Conservation (phyloP, 2,329 filamentous ascomycete genomes). For the Cladobotryum protrusum region DNA sequence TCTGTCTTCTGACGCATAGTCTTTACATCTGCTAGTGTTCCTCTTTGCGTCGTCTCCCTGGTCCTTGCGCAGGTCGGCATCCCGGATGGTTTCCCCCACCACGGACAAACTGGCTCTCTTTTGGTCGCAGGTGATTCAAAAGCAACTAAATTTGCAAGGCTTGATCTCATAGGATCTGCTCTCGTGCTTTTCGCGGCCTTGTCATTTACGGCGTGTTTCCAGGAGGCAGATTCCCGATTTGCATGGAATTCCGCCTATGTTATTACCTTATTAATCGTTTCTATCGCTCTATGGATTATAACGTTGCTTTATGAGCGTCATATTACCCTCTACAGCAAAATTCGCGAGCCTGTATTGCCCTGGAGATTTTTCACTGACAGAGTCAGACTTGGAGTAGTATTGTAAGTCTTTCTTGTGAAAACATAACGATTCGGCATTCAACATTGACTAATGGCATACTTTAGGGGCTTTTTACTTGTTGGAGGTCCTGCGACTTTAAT, state of each 20-base stretch:
- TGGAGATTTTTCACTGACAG: neutral
- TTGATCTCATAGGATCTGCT: slow-evolving; percentile 20
- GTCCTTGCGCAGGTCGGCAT: neutral
- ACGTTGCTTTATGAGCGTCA: neutral
- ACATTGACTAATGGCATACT: neutral
- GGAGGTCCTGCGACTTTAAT: slow-evolving; percentile 7
- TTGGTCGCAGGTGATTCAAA: neutral
- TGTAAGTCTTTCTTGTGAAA: neutral
- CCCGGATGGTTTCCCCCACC: slow-evolving; percentile 3
- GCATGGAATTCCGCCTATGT: slow-evolving; percentile 36
- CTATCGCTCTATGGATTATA: neutral
- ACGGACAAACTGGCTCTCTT: neutral
- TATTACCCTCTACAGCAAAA: neutral
- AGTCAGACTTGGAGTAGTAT: neutral
- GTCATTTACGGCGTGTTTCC: slow-evolving; percentile 39
- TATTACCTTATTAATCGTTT: slow-evolving; percentile 19
- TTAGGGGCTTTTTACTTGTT: neutral
- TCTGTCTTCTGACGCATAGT: too few species aligned
- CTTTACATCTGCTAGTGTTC: neutral
- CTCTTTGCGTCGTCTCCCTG: neutral
- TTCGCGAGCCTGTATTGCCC: neutral
- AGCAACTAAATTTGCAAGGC: slow-evolving; percentile 5
- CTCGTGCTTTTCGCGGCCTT: slow-evolving; percentile 35
- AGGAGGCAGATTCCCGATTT: slow-evolving; percentile 38
- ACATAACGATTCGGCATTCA: neutral